These are phyloP conservation scores for Phialophora chinensis DNA, from an alignment of 2,329 filamentous ascomycete genomes.

Conservation along the genomic window DNA sequence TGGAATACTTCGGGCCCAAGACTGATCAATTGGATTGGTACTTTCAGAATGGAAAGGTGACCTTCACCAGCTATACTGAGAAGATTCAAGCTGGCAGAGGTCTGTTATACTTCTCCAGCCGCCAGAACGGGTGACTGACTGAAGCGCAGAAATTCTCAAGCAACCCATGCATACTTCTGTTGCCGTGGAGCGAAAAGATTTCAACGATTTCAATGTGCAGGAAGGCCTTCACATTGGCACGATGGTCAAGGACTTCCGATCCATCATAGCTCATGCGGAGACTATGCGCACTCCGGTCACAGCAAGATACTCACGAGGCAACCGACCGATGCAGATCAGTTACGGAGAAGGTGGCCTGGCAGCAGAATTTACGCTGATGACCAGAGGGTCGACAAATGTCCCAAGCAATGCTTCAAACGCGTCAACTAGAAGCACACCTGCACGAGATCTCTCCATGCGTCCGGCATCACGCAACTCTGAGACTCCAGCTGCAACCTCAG, in stretches of 20 bases:
- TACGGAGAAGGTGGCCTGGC: slow-evolving; percentile 62
- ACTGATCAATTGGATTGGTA: slow-evolving; percentile 70
- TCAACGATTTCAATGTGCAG: slow-evolving; percentile 65
- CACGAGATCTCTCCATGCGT: slow-evolving; percentile 49
- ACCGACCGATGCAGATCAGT: slow-evolving; percentile 64
- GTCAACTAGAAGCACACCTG: slow-evolving; percentile 46
- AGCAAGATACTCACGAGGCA: slow-evolving; percentile 65
- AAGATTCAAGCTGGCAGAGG: slow-evolving; percentile 67
- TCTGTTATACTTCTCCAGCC: slow-evolving; percentile 37
- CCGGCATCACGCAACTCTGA: slow-evolving; percentile 44
- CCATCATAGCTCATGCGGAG: slow-evolving; percentile 67
- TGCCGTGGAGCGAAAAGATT: slow-evolving; percentile 65
- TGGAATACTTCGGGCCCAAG: slow-evolving; percentile 68
- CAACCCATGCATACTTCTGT: slow-evolving; percentile 70
- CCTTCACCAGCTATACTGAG: slow-evolving; percentile 71
- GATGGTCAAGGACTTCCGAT: slow-evolving; percentile 70
- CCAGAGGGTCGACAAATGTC: slow-evolving; percentile 60
- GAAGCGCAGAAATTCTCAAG: slow-evolving; percentile 62
- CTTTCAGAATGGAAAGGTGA: slow-evolving; percentile 61
- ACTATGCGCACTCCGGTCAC: slow-evolving; percentile 61
- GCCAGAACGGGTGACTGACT: slow-evolving; percentile 28
- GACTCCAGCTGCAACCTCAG: slow-evolving; percentile 25
- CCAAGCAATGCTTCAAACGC: slow-evolving; percentile 48
- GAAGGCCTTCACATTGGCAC: slow-evolving; percentile 67
- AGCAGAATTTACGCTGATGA: slow-evolving; percentile 70